phyloP scores from a whole-genome alignment of 208 protist genomes.

The Leishmania martiniquensis region DNA sequence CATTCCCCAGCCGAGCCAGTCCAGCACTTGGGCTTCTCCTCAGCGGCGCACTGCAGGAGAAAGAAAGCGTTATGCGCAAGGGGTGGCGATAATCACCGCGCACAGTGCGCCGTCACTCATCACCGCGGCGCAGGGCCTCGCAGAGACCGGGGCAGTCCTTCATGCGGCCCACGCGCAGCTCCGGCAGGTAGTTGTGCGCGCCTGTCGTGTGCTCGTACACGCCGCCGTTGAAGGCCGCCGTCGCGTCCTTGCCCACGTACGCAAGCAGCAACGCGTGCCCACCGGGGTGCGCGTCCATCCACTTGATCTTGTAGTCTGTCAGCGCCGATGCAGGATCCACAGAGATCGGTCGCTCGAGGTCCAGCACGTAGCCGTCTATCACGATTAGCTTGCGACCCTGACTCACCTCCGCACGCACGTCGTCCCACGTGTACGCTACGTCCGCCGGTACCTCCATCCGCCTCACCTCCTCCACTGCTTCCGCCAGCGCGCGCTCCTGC shows the following conservation, averaged over 20 bases:
- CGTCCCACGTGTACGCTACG: slow-evolving; percentile 52
- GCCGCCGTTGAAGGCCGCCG: slow-evolving; percentile 63
- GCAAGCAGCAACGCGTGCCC: slow-evolving; percentile 63
- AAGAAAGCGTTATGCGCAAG: neutral
- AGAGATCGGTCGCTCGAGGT: slow-evolving; percentile 54
- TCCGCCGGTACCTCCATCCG: slow-evolving; percentile 38
- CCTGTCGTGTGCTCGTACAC: slow-evolving; percentile 70
- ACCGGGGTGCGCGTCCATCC: slow-evolving; percentile 70
- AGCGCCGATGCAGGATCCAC: slow-evolving; percentile 55
- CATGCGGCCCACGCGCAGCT: slow-evolving; percentile 54
- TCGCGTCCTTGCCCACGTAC: slow-evolving; percentile 83
- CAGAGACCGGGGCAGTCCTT: neutral
- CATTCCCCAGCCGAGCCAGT: neutral
- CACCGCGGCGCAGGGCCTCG: neutral
- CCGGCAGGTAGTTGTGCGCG: slow-evolving; percentile 62
- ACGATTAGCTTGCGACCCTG: slow-evolving; percentile 63
- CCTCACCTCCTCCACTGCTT: slow-evolving; percentile 32
- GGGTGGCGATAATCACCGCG: neutral
- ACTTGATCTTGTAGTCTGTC: slow-evolving; percentile 54
- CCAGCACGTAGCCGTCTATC: slow-evolving; percentile 64
- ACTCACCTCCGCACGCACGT: slow-evolving; percentile 51
- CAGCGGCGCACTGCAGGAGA: neutral
- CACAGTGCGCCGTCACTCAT: too few relatives aligned
- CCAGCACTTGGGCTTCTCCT: neutral
- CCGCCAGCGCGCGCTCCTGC: slow-evolving; percentile 32